phyloP scores from a whole-genome alignment of 139 green algal species.

The Gonium pectorale region DNA sequence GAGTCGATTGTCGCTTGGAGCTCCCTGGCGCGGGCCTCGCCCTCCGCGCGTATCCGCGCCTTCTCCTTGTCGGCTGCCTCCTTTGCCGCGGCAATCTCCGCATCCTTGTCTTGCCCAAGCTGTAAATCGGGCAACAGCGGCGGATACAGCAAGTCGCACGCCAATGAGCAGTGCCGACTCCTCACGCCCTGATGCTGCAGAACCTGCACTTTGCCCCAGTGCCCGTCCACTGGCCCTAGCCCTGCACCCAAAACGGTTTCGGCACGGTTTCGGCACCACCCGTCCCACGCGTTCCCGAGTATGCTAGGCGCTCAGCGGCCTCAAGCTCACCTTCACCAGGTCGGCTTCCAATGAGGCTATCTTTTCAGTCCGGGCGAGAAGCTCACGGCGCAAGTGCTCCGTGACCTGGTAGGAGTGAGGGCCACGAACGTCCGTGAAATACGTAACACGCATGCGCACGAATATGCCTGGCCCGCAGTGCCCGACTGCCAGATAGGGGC shows the following conservation, averaged over 20 bases:
- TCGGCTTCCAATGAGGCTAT: constrained; percentile 68
- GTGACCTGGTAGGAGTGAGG: constrained; percentile 48
- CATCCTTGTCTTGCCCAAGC: constrained; percentile 49
- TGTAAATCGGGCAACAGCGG: not conserved
- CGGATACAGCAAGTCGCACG: too few relatives aligned
- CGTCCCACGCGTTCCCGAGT: too few relatives aligned
- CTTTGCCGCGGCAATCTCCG: constrained; percentile 21
- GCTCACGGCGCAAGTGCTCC: constrained; percentile 77
- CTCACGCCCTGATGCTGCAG: too few relatives aligned
- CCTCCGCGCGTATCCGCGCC: constrained; percentile 10
- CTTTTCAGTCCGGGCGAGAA: constrained; percentile 72
- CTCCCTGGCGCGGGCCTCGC: constrained; percentile 15
- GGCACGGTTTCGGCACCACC: too few relatives aligned
- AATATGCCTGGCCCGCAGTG: not conserved
- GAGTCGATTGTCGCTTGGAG: constrained; percentile 48
- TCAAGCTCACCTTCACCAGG: constrained; percentile 61
- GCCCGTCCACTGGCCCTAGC: too few relatives aligned
- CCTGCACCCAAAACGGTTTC: too few relatives aligned
- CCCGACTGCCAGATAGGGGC: too few relatives aligned
- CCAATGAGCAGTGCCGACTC: too few relatives aligned
- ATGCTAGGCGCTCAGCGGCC: too few relatives aligned
- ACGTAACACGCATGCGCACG: not conserved
- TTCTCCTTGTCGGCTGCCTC: constrained; percentile 29
- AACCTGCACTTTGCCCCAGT: too few relatives aligned
- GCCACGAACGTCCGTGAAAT: too few relatives aligned